Percentiles rank a stretch among this genome's conserved stretches.
Conservation (phyloP, 805 yeast species). For the Candida saitoana region DNA sequence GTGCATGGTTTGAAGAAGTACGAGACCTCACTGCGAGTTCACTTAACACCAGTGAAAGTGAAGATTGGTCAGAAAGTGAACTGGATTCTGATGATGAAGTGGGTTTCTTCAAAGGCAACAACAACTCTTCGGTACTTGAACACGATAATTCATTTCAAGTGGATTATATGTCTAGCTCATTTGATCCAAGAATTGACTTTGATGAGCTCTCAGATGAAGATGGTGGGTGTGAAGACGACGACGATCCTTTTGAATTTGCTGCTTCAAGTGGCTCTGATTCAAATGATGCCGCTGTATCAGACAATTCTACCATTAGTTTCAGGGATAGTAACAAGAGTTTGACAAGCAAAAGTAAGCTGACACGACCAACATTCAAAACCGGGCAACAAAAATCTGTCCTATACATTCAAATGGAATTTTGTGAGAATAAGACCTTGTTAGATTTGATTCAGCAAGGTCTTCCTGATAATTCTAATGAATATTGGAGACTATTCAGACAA, state of each 20-base stretch:
- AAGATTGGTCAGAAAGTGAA: neutral
- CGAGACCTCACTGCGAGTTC: slow-evolving; percentile 10
- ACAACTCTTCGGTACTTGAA: slow-evolving; percentile 17
- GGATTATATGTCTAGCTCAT: slow-evolving; percentile 67
- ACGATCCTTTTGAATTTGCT: slow-evolving; percentile 32
- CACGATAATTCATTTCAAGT: slow-evolving; percentile 36
- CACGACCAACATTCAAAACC: neutral
- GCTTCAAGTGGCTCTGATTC: slow-evolving; percentile 16
- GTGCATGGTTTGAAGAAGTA: slow-evolving; percentile 94
- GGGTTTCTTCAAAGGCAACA: slow-evolving; percentile 17
- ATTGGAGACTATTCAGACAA: slow-evolving; percentile 88
- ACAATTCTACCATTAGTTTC: neutral
- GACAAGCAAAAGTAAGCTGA: neutral
- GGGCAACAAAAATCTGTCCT: slow-evolving; percentile 52
- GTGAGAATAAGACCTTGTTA: slow-evolving; percentile 86
- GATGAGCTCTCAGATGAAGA: slow-evolving; percentile 34
- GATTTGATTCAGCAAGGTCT: slow-evolving; percentile 77
- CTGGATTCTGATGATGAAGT: slow-evolving; percentile 8
- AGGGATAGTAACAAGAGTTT: neutral
- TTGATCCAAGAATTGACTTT: slow-evolving; percentile 55
- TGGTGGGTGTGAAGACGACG: slow-evolving; percentile 13
- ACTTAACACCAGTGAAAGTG: slow-evolving; percentile 1
- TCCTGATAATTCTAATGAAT: slow-evolving; percentile 66
- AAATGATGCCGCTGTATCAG: neutral
- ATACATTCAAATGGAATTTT: slow-evolving; percentile 97